These are phyloP conservation scores for Aureobasidium pullulans DNA, from an alignment of 2,329 filamentous ascomycete species.

Conservation along the genomic window DNA sequence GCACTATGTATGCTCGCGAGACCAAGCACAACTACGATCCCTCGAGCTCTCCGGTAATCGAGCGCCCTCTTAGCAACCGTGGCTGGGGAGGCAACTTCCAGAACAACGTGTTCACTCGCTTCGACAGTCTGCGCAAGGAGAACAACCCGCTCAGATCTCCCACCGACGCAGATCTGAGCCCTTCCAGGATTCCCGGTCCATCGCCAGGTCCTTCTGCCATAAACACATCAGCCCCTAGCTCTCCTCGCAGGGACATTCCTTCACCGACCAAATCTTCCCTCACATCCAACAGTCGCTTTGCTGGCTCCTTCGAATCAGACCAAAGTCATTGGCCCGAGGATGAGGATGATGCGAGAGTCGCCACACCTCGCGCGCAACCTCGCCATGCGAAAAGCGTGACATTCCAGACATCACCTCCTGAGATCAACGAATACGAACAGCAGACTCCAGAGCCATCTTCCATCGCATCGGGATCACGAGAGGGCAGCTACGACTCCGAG, in stretches of 20 bases:
- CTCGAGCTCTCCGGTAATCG: constrained; percentile 64
- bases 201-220: neutral
- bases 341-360: constrained; percentile 47
- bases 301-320: constrained; percentile 62
- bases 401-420: constrained; percentile 86
- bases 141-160: constrained; percentile 26
- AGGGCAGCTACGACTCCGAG: constrained; percentile 82
- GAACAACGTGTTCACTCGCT: constrained; percentile 60
- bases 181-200: constrained; percentile 36
- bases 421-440: constrained; percentile 98
- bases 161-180: constrained; percentile 45
- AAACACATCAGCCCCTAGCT: constrained; percentile 22
- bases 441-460: constrained; percentile 94
- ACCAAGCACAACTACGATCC: constrained; percentile 91
- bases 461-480: constrained; percentile 77
- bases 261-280: constrained; percentile 90
- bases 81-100: constrained; percentile 55
- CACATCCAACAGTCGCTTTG: constrained; percentile 54
- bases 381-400: constrained; percentile 95
- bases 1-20: constrained; percentile 91
- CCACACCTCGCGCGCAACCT: constrained; percentile 61
- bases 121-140: constrained; percentile 39
- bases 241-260: constrained; percentile 59
- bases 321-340: constrained; percentile 58
- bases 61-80: constrained; percentile 67